These are phyloP conservation scores for Epichloe gansuensis DNA, from an alignment of 2,329 filamentous ascomycete species.

Conservation along the genomic window DNA sequence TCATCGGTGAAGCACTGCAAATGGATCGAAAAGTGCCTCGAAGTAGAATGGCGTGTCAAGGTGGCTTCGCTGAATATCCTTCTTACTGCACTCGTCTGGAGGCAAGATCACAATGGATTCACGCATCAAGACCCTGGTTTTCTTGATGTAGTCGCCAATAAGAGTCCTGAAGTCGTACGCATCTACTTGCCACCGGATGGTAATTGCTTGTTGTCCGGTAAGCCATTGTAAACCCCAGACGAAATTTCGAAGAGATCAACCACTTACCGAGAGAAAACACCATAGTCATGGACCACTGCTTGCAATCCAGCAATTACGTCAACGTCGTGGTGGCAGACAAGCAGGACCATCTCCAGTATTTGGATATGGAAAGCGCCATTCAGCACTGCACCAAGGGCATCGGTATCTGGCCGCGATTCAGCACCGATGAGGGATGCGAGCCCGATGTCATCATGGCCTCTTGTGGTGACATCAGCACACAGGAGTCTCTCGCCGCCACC, in stretches of 20 bases:
- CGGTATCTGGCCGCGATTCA: constrained; percentile 68
- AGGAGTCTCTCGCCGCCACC: constrained; percentile 63
- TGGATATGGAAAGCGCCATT: constrained; percentile 60
- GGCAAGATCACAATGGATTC: constrained; percentile 76
- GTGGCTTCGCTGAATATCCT: constrained; percentile 69
- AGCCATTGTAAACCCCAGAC: background rate
- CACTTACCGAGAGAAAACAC: constrained; percentile 15
- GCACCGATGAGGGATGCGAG: constrained; percentile 54
- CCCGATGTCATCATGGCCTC: constrained; percentile 67
- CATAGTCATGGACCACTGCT: constrained; percentile 56
- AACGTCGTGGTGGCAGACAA: constrained; percentile 74
- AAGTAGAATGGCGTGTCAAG: constrained; percentile 65
- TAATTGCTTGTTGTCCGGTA: constrained; percentile 57
- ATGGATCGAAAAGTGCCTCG: constrained; percentile 72
- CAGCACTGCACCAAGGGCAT: constrained; percentile 68
- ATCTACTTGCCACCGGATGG: constrained; percentile 74
- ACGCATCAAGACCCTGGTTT: constrained; percentile 74
- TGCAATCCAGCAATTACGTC: constrained; percentile 64
- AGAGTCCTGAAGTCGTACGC: constrained; percentile 66
- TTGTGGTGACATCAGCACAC: constrained; percentile 63
- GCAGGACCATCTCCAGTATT: constrained; percentile 64
- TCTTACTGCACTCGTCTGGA: constrained; percentile 66
- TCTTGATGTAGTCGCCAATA: constrained; percentile 68
- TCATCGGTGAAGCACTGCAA: constrained; percentile 52
- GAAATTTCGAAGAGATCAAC: background rate